phyloP scores from a whole-genome alignment of 352 stramenopile species.

The Phytophthora hybrid region DNA sequence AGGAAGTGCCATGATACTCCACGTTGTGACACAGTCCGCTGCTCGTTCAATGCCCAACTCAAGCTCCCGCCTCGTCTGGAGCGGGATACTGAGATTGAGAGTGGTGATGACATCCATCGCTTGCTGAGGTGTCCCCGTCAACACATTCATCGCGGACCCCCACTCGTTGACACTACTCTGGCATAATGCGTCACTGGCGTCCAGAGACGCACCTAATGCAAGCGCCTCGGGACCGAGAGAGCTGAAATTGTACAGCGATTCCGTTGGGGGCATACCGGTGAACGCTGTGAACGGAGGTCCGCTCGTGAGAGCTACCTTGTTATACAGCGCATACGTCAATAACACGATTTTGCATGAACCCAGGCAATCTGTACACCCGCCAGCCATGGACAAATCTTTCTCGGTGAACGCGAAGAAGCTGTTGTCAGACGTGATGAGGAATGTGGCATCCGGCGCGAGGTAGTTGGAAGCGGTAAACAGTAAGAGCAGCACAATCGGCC shows the following conservation, averaged over 20 bases:
- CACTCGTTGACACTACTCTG: slow-evolving; percentile 33
- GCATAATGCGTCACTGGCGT: slow-evolving; percentile 27
- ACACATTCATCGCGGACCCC: slow-evolving; percentile 26
- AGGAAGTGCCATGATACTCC: slow-evolving; percentile 34
- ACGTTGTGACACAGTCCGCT: slow-evolving; percentile 28
- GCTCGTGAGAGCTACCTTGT: slow-evolving; percentile 22
- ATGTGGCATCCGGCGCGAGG: slow-evolving; percentile 22
- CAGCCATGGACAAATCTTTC: slow-evolving; percentile 35
- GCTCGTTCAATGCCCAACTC: slow-evolving; percentile 23
- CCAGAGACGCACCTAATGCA: slow-evolving; percentile 19
- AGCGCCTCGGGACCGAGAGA: slow-evolving; percentile 22
- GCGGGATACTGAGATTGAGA: slow-evolving; percentile 29
- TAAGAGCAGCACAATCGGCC: slow-evolving; percentile 28
- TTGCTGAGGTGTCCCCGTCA: slow-evolving; percentile 27
- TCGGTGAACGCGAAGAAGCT: slow-evolving; percentile 38
- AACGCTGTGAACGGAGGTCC: slow-evolving; percentile 32
- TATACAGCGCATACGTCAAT: slow-evolving; percentile 26
- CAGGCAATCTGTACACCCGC: slow-evolving; percentile 33
- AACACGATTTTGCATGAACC: slow-evolving; percentile 28
- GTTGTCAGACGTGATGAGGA: slow-evolving; percentile 33
- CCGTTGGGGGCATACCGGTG: slow-evolving; percentile 14
- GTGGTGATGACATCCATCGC: slow-evolving; percentile 26
- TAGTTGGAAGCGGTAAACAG: slow-evolving; percentile 33
- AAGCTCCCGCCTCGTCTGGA: slow-evolving; percentile 28
- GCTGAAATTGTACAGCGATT: slow-evolving; percentile 34